Conservation (phyloP, 805 yeast species). For the Nakazawaea ishiwadae region DNA sequence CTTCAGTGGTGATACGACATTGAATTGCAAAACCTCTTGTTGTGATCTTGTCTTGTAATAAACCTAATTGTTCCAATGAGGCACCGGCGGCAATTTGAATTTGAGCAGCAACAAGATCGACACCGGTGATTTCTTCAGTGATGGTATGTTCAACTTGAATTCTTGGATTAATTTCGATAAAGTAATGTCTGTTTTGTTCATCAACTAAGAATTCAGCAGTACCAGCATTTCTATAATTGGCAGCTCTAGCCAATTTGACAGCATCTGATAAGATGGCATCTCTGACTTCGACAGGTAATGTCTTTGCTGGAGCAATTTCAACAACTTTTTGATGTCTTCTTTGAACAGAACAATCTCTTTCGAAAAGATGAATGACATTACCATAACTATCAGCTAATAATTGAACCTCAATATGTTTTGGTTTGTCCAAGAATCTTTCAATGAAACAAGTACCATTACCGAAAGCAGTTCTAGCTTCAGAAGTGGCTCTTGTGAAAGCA, state of each 20-base stretch:
- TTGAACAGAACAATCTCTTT: slow-evolving; percentile 99
- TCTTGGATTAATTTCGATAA: slow-evolving; percentile 97
- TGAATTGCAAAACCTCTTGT: slow-evolving; percentile 98
- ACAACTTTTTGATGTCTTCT: slow-evolving; percentile 99
- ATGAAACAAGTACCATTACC: slow-evolving; percentile 98
- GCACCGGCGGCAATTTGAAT: slow-evolving; percentile 99
- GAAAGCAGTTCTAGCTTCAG: slow-evolving; percentile 93
- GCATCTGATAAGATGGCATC: slow-evolving; percentile 94
- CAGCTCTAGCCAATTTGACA: slow-evolving; percentile 81
- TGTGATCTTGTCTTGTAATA: slow-evolving; percentile 90
- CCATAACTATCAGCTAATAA: slow-evolving; percentile 91
- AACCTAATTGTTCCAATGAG: slow-evolving; percentile 82
- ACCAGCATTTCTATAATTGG: slow-evolving; percentile 95
- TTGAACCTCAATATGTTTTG: slow-evolving; percentile 98
- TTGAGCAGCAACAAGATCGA: slow-evolving; percentile 96
- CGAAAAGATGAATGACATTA: slow-evolving; percentile 91
- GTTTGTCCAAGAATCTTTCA: slow-evolving; percentile 90
- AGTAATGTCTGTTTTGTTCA: slow-evolving; percentile 89
- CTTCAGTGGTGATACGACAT: slow-evolving; percentile 98
- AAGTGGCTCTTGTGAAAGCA: slow-evolving; percentile 88
- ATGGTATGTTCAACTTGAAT: slow-evolving; percentile 98
- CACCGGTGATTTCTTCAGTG: slow-evolving; percentile 98
- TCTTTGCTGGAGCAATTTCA: slow-evolving; percentile 96
- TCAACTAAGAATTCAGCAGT: slow-evolving; percentile 98
- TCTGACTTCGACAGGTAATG: slow-evolving; percentile 75